These are phyloP conservation scores for Suillus placidus DNA, from an alignment of 768 basidiomycete genomes.

Conservation along the genomic window DNA sequence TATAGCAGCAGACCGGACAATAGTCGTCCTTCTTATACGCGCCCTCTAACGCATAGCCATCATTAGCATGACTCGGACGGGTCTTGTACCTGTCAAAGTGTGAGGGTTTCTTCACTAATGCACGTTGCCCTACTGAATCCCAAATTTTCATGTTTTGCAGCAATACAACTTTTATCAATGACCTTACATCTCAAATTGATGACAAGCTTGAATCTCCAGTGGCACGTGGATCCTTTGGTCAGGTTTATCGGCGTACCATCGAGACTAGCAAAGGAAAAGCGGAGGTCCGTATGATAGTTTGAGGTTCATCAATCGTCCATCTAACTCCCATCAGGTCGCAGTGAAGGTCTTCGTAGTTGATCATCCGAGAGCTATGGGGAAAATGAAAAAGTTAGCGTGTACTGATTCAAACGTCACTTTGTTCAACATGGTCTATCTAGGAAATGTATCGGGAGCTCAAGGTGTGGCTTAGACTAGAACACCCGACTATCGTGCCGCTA, in stretches of 20 bases:
- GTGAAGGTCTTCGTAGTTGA: background rate
- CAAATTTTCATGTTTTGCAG: background rate
- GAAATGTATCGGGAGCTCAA: conserved; percentile 20
- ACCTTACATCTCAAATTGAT: background rate
- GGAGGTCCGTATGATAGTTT: background rate
- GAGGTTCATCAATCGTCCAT: background rate
- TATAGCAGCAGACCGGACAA: too few relatives aligned
- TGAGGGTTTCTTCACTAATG: too few relatives aligned
- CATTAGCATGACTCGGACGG: background rate
- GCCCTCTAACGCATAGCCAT: background rate
- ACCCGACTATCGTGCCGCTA: conserved; percentile 24
- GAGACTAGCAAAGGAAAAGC: background rate
- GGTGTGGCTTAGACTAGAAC: conserved; percentile 22
- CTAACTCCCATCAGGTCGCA: background rate
- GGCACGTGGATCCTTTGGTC: background rate
- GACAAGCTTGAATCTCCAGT: background rate
- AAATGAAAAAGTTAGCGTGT: background rate
- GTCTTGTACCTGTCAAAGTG: background rate
- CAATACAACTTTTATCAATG: background rate
- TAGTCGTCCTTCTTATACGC: too few relatives aligned
- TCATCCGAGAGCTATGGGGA: background rate
- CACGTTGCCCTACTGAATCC: too few relatives aligned
- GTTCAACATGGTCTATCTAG: conserved; percentile 7
- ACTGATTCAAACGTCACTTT: background rate
- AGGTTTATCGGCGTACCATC: background rate